These are phyloP conservation scores for Schizonepeta tenuifolia DNA, from an alignment of 257 asterid genomes.

Conservation along the genomic window DNA sequence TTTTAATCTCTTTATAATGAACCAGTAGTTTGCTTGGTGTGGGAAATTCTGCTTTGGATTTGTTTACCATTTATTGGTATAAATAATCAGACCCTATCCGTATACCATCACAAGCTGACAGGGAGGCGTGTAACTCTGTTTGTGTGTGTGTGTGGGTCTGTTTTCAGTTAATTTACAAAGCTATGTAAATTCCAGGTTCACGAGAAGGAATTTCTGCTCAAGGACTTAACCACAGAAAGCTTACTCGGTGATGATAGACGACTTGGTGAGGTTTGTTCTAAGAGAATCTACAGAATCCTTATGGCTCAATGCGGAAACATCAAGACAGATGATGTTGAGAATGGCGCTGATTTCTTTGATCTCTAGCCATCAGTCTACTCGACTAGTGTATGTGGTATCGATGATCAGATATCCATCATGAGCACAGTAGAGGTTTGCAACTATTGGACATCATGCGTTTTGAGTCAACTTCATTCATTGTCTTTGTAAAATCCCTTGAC, in stretches of 20 bases:
- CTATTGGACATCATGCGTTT: conserved; percentile 20
- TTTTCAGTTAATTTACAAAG: conserved; percentile 8
- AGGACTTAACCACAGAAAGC: conserved; percentile 75
- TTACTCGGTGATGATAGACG: conserved; percentile 76
- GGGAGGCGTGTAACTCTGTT: neutral
- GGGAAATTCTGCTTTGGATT: neutral
- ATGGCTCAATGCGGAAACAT: conserved; percentile 86
- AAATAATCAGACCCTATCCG: neutral
- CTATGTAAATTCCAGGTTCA: conserved; percentile 60
- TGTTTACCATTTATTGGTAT: neutral
- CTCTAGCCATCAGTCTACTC: conserved; percentile 27
- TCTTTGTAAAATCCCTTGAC: neutral
- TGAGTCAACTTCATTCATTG: neutral
- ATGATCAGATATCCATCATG: neutral
- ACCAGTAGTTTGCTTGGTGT: neutral
- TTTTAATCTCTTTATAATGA: neutral
- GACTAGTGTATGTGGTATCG: conserved; percentile 15
- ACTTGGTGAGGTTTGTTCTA: conserved; percentile 88
- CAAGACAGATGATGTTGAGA: conserved; percentile 84
- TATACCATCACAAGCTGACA: neutral
- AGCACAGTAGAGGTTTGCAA: conserved; percentile 11
- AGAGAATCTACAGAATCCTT: conserved; percentile 85
- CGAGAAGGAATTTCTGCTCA: conserved; percentile 87
- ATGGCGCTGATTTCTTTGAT: conserved; percentile 87
- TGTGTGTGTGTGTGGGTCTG: neutral